phyloP scores from a whole-genome alignment of 108 stramenopile genomes.

The Aurantiochytrium sp. region DNA sequence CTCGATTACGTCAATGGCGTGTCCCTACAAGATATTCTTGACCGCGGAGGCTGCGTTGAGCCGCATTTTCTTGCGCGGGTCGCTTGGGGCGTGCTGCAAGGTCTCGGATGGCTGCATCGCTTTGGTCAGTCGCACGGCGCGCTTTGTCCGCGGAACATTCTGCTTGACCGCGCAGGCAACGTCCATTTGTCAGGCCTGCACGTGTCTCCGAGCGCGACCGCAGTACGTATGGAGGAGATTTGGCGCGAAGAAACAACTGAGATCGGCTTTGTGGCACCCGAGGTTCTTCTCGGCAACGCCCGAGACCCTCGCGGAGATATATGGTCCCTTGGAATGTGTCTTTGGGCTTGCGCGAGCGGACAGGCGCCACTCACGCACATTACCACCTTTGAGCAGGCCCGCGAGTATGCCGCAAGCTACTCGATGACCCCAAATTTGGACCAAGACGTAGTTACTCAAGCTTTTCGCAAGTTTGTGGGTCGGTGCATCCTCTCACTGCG shows the following conservation, averaged over 20 bases:
- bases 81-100: neutral
- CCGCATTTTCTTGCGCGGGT: neutral
- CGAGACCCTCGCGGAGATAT: neutral
- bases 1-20: neutral
- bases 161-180: neutral
- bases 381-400: neutral
- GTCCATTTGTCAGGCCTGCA: neutral
- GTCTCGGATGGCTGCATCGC: slow-evolving; percentile 1
- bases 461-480: neutral
- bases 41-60: neutral
- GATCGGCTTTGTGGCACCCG: neutral
- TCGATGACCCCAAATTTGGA: neutral
- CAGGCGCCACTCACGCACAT: neutral
- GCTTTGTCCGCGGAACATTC: neutral
- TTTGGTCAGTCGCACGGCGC: neutral
- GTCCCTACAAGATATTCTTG: neutral
- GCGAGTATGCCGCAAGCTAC: neutral
- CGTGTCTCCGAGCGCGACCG: neutral
- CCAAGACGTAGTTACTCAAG: neutral
- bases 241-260: neutral
- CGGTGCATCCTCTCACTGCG: neutral
- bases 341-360: neutral
- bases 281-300: neutral
- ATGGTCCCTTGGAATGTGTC: neutral
- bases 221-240: neutral